Percentiles rank a stretch among this genome's conserved stretches.
Evolutionary conservation across 192 early-diverging fungal genomes (phyloP).

Genomic region (Coemansia sp.): DNA sequence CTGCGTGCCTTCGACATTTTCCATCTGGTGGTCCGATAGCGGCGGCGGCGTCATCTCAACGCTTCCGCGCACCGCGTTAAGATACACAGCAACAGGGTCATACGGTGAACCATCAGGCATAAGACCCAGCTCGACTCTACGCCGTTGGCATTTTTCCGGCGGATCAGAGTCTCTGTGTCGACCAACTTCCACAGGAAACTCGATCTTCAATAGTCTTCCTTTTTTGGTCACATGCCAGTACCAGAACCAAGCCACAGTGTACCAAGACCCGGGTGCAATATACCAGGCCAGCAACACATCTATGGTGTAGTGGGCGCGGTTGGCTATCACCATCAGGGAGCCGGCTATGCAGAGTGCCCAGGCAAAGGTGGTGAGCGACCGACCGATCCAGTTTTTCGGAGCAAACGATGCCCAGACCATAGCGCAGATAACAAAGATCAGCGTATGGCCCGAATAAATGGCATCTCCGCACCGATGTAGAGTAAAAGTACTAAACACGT

Average conservation of each 20-base stretch:
- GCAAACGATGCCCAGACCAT: conserved; percentile 63
- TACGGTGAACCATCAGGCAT: conserved; percentile 48
- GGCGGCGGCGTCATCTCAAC: conserved; percentile 10
- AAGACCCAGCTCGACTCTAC: conserved; percentile 40
- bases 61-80: conserved; percentile 16
- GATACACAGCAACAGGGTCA: conserved; percentile 43
- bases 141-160: conserved; percentile 33
- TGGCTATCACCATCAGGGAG: conserved; percentile 61
- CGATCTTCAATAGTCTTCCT: conserved; percentile 49
- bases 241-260: conserved; percentile 58
- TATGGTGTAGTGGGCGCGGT: conserved; percentile 64
- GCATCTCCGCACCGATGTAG: conserved; percentile 66
- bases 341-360: conserved; percentile 59
- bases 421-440: conserved; percentile 62
- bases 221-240: conserved; percentile 53
- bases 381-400: conserved; percentile 49
- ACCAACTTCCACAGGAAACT: conserved; percentile 55
- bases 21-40: background rate
- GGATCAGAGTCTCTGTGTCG: conserved; percentile 37
- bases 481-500: conserved; percentile 61
- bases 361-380: conserved; percentile 41
- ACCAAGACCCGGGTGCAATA: conserved; percentile 57
- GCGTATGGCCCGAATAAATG: conserved; percentile 67
- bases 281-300: conserved; percentile 66
- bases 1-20: background rate